A percentile compares a stretch with the other conserved stretches of the same genome.
These are phyloP conservation scores for Hordeum marinum DNA, from an alignment of 176 grass and related monocot species.

Conservation along the genomic window DNA sequence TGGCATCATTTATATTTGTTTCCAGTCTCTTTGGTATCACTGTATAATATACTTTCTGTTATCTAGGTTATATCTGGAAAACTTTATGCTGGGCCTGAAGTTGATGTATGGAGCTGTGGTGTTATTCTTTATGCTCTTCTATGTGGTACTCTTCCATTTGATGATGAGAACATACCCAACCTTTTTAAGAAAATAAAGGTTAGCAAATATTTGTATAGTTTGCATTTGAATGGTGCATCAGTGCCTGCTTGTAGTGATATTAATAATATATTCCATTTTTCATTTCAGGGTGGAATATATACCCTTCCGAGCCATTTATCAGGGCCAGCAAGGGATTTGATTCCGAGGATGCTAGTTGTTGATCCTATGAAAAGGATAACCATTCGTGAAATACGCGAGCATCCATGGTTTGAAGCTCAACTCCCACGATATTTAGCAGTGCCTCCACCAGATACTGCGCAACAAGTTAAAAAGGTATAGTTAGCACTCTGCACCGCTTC, in stretches of 20 bases:
- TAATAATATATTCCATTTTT: not conserved
- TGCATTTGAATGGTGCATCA: not conserved
- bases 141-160: constrained; percentile 74
- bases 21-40: not conserved
- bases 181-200: constrained; percentile 86
- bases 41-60: constrained; percentile 8
- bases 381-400: constrained; percentile 61
- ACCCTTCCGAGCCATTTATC: constrained; percentile 75
- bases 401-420: constrained; percentile 60
- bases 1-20: not conserved
- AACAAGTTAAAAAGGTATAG: constrained; percentile 65
- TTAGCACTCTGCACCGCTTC: not conserved
- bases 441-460: constrained; percentile 58
- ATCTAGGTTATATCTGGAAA: constrained; percentile 69
- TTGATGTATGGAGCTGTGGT: constrained; percentile 77
- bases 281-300: constrained; percentile 58
- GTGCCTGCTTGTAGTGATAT: constrained; percentile 10
- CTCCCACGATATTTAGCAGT: constrained; percentile 65
- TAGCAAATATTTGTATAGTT: constrained; percentile 6
- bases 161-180: constrained; percentile 77
- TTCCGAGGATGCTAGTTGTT: constrained; percentile 70
- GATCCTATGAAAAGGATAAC: constrained; percentile 77
- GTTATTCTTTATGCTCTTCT: constrained; percentile 82
- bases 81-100: constrained; percentile 71
- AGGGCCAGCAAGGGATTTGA: constrained; percentile 58